A percentile compares a stretch with the other conserved stretches of the same genome.
Evolutionary conservation across 345 rosid genomes (phyloP).

Genomic region (Dimocarpus longan): DNA sequence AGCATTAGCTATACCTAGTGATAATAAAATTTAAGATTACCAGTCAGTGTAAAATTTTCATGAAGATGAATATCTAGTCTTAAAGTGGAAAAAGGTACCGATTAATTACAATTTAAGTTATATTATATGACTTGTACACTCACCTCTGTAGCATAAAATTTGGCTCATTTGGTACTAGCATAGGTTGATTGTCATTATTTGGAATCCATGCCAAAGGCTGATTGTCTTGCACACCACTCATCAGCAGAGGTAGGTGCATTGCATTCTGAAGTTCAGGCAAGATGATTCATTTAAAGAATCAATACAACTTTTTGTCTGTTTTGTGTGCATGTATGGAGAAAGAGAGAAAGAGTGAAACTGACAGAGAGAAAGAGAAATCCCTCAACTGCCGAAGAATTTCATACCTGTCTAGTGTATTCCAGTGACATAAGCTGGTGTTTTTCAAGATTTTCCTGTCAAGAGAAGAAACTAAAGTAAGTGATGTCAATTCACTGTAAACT

Average conservation of each 20-base stretch:
- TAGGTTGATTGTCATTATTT: slow-evolving; percentile 56
- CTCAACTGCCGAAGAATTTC: slow-evolving; percentile 7
- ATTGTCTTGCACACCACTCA: slow-evolving; percentile 64
- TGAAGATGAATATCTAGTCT: background rate
- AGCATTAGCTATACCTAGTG: background rate
- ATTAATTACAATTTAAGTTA: background rate
- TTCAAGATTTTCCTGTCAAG: slow-evolving; percentile 58
- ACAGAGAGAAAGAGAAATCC: background rate
- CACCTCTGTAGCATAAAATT: slow-evolving; percentile 62
- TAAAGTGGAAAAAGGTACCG: background rate
- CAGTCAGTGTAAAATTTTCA: background rate
- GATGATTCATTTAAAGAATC: slow-evolving; percentile 9
- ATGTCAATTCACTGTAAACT: background rate
- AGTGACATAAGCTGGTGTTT: slow-evolving; percentile 61
- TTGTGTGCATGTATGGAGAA: background rate
- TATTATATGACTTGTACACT: slow-evolving; percentile 12
- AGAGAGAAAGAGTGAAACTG: too few species aligned
- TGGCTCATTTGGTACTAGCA: slow-evolving; percentile 55
- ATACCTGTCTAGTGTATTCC: slow-evolving; percentile 67
- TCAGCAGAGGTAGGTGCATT: slow-evolving; percentile 57
- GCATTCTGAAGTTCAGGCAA: slow-evolving; percentile 51
- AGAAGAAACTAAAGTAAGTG: slow-evolving; percentile 10
- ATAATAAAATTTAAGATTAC: background rate
- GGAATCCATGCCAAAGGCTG: slow-evolving; percentile 73
- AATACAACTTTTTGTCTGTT: background rate